These are phyloP conservation scores for Cetradonia linearis DNA, from an alignment of 495 filamentous ascomycete species.

Conservation along the genomic window DNA sequence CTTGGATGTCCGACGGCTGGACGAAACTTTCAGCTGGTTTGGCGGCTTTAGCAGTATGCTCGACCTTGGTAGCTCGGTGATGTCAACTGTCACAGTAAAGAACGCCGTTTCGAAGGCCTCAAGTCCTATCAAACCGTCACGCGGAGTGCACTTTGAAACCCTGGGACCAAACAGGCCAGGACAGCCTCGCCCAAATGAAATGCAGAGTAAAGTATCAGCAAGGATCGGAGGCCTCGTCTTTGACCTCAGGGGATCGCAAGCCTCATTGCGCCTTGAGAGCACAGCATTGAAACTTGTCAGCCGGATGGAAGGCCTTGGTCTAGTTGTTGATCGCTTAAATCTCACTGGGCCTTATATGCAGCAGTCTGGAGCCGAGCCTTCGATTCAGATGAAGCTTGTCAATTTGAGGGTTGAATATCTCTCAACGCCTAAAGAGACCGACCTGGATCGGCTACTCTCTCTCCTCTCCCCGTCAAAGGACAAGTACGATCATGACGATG, in stretches of 20 bases:
- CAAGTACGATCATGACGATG: conserved; percentile 84
- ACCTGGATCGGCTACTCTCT: conserved; percentile 71
- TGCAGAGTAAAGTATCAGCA: conserved; percentile 55
- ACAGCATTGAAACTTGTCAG: conserved; percentile 70
- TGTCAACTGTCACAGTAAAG: conserved; percentile 54
- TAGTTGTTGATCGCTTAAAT: conserved; percentile 66
- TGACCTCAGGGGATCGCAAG: conserved; percentile 64
- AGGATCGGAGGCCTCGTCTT: conserved; percentile 66
- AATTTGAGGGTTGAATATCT: conserved; percentile 68
- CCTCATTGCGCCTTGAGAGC: conserved; percentile 61
- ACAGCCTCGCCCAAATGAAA: conserved; percentile 33
- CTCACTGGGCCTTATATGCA: conserved; percentile 57
- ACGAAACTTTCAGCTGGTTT: conserved; percentile 80
- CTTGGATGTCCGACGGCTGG: conserved; percentile 69
- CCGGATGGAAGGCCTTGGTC: conserved; percentile 54
- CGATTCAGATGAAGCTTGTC: conserved; percentile 43
- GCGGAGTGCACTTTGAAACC: conserved; percentile 67
- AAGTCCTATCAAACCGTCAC: conserved; percentile 30
- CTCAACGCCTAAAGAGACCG: conserved; percentile 59
- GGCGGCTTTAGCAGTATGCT: conserved; percentile 89
- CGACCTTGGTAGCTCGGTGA: conserved; percentile 75
- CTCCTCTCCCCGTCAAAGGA: conserved; percentile 86
- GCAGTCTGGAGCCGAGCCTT: conserved; percentile 39
- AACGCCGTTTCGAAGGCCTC: conserved; percentile 26
- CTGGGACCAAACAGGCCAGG: conserved; percentile 19